A percentile compares a stretch with the other conserved stretches of the same genome.
phyloP scores from a whole-genome alignment of 106 monocot genomes.

The Allium sativum region DNA sequence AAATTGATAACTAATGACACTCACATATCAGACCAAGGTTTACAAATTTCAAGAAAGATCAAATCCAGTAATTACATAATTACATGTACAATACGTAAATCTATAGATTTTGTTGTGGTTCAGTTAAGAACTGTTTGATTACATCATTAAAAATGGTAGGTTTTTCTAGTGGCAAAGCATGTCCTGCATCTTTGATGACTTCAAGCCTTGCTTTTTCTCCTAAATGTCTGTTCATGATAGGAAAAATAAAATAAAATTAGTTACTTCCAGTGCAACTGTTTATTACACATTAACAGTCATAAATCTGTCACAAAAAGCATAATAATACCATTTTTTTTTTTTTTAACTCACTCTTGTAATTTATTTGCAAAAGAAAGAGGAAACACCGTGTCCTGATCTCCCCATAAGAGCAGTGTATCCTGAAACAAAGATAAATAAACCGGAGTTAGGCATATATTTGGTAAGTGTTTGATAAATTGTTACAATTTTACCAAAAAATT shows the following conservation, averaged over 20 bases:
- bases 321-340: too few relatives aligned
- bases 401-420: conserved; percentile 74
- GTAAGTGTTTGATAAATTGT: too few relatives aligned
- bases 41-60: too few relatives aligned
- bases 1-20: too few relatives aligned
- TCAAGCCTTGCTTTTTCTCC: conserved; percentile 52
- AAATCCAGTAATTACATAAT: neutral
- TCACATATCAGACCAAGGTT: too few relatives aligned
- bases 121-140: conserved; percentile 40
- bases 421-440: conserved; percentile 1
- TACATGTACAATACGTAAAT: neutral
- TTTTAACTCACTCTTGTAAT: conserved; percentile 33
- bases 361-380: conserved; percentile 45
- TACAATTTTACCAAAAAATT: too few relatives aligned
- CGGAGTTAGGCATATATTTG: too few relatives aligned
- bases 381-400: conserved; percentile 60
- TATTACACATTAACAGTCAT: too few relatives aligned
- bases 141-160: conserved; percentile 31
- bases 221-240: conserved; percentile 40
- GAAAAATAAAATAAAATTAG: too few relatives aligned
- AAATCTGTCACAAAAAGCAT: too few relatives aligned
- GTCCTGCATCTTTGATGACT: conserved; percentile 58
- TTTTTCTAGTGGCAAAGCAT: conserved; percentile 68
- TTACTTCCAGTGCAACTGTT: too few relatives aligned
- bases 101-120: neutral